These are phyloP conservation scores for Wickerhamiella hasegawae DNA, from an alignment of 805 yeast species.

Conservation along the genomic window DNA sequence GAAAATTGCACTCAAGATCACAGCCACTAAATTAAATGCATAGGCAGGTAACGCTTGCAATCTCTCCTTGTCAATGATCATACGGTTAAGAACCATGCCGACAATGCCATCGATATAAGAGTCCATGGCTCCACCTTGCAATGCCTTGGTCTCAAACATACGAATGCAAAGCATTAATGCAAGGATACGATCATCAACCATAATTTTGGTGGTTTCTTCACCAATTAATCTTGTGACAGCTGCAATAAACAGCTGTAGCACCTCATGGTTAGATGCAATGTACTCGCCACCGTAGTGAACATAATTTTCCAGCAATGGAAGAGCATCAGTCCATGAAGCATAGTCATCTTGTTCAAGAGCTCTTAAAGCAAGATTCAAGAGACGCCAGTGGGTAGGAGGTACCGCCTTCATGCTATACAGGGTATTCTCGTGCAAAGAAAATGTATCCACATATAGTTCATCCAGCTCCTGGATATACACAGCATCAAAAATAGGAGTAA, in stretches of 20 bases:
- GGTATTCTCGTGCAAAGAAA: conserved; percentile 59
- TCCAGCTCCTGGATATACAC: conserved; percentile 51
- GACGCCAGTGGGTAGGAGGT: conserved; percentile 60
- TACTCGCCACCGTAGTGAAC: conserved; percentile 42
- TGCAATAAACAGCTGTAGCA: conserved; percentile 1
- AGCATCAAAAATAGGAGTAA: conserved; percentile 51
- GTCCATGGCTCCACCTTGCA: conserved; percentile 9
- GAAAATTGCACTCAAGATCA: conserved; percentile 46
- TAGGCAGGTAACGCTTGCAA: conserved; percentile 14
- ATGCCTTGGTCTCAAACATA: conserved; percentile 20
- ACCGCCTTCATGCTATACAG: conserved; percentile 44
- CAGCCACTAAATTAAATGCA: conserved; percentile 39
- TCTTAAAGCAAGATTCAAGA: conserved; percentile 36
- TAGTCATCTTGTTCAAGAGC: conserved; percentile 28
- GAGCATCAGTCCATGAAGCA: conserved; percentile 59
- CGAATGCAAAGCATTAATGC: conserved; percentile 31
- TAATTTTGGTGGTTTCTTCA: not conserved
- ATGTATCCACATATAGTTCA: conserved; percentile 60
- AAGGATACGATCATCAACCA: conserved; percentile 30
- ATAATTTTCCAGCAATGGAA: conserved; percentile 59
- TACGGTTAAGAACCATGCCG: conserved; percentile 5
- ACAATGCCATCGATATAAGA: conserved; percentile 8
- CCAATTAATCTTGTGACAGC: not conserved
- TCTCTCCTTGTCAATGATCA: conserved; percentile 5
- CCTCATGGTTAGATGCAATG: conserved; percentile 27